A percentile compares a stretch with the other conserved stretches of the same genome.
These are phyloP conservation scores for Alliaria petiolata DNA, from an alignment of 345 rosid genomes.

Conservation along the genomic window DNA sequence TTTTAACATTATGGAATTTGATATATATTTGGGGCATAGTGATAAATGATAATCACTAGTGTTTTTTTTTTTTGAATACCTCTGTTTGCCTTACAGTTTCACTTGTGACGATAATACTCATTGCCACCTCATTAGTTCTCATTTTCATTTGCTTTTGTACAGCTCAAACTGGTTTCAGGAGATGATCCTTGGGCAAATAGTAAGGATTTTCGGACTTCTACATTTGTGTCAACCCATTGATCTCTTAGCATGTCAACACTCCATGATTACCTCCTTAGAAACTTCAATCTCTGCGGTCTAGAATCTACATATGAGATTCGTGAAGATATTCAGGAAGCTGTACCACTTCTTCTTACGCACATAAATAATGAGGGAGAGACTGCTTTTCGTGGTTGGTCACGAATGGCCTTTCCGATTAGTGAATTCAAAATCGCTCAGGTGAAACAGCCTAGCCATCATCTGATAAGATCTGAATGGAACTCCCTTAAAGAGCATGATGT, in stretches of 20 bases:
- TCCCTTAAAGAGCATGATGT: slow-evolving; percentile 99
- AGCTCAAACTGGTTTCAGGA: slow-evolving; percentile 86
- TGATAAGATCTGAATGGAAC: slow-evolving; percentile 92
- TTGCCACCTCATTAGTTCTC: slow-evolving; percentile 15
- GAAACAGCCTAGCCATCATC: slow-evolving; percentile 93
- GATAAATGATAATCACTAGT: not conserved
- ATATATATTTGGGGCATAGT: not conserved
- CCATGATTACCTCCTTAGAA: slow-evolving; percentile 92
- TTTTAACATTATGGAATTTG: not conserved
- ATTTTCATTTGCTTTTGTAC: slow-evolving; percentile 24
- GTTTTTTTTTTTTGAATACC: not conserved
- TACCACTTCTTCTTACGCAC: slow-evolving; percentile 88
- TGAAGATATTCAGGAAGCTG: slow-evolving; percentile 98
- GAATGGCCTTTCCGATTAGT: slow-evolving; percentile 93
- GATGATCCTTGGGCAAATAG: slow-evolving; percentile 88
- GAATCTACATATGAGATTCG: slow-evolving; percentile 99
- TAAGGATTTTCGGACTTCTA: slow-evolving; percentile 83
- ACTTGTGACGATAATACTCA: not conserved
- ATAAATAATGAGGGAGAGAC: slow-evolving; percentile 86
- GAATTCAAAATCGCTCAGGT: slow-evolving; percentile 73
- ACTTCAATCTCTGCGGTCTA: slow-evolving; percentile 94
- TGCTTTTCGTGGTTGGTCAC: slow-evolving; percentile 98
- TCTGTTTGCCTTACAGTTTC: no score
- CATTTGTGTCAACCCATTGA: no score
- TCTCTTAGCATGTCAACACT: no score